Evolutionary conservation across 2,329 filamentous ascomycete genomes (phyloP).

Genomic region (Nemania abortiva): DNA sequence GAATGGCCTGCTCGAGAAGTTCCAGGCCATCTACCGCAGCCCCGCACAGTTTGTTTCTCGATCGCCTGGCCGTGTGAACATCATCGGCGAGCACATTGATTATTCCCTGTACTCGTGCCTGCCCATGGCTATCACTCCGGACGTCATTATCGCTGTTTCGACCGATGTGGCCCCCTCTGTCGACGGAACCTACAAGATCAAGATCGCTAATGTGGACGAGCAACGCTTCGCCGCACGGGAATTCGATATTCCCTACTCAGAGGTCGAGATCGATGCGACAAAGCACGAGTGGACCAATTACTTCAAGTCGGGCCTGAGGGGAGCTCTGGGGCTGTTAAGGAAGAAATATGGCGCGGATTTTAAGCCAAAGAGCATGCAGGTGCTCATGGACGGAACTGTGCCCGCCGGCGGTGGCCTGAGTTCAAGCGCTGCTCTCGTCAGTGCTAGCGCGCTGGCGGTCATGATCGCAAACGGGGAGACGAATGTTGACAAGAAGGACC

Average conservation of each 20-base stretch:
- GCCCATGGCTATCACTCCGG: conserved; percentile 93
- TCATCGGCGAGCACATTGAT: conserved; percentile 99
- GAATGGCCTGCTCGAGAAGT: conserved; percentile 77
- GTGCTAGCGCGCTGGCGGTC: conserved; percentile 87
- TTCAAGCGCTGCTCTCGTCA: conserved; percentile 94
- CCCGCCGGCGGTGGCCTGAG: conserved; percentile 92
- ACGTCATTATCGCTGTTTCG: conserved; percentile 86
- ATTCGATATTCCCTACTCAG: conserved; percentile 75
- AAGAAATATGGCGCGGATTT: conserved; percentile 72
- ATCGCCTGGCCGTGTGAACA: conserved; percentile 94
- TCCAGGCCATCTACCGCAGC: conserved; percentile 76
- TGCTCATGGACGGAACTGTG: conserved; percentile 91
- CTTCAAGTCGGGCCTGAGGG: conserved; percentile 91
- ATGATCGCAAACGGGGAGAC: conserved; percentile 85
- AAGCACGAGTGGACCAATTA: conserved; percentile 98
- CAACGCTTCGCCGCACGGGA: conserved; percentile 80
- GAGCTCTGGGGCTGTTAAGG: conserved; percentile 82
- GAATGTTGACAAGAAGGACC: conserved; percentile 86
- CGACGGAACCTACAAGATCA: conserved; percentile 72
- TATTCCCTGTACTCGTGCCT: conserved; percentile 97
- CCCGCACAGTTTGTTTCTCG: conserved; percentile 84
- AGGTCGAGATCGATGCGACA: conserved; percentile 84
- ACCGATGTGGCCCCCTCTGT: conserved; percentile 60
- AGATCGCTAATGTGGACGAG: conserved; percentile 82
- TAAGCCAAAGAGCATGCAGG: conserved; percentile 81